phyloP scores from a whole-genome alignment of 2,329 filamentous ascomycete genomes.

The Periglandula ipomoeae region DNA sequence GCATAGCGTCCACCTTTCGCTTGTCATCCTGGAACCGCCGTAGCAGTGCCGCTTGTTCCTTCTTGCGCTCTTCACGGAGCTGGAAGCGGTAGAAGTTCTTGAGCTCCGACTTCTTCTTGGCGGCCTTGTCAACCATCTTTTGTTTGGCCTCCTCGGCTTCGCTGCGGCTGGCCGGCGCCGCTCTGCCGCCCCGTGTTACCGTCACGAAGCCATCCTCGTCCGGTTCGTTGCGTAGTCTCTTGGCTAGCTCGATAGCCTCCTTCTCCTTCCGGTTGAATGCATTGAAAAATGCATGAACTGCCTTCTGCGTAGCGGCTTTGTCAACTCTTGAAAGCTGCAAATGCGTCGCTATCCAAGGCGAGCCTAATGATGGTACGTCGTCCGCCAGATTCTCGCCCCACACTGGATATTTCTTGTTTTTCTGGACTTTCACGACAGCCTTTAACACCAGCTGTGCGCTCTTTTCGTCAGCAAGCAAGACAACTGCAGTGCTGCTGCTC shows the following conservation, averaged over 20 bases:
- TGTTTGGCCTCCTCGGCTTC: slow-evolving; percentile 54
- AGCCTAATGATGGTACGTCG: slow-evolving; percentile 49
- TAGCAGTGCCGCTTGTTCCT: slow-evolving; percentile 58
- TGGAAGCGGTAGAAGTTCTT: slow-evolving; percentile 82
- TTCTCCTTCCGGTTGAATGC: slow-evolving; percentile 66
- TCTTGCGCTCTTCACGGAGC: slow-evolving; percentile 68
- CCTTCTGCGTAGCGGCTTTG: slow-evolving; percentile 54
- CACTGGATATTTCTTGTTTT: slow-evolving; percentile 49
- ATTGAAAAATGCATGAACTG: slow-evolving; percentile 79
- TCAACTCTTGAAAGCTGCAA: slow-evolving; percentile 63
- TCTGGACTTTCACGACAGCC: slow-evolving; percentile 54
- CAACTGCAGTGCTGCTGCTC: slow-evolving; percentile 72
- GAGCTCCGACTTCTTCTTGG: slow-evolving; percentile 52
- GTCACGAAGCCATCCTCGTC: slow-evolving; percentile 96
- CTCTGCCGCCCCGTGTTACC: slow-evolving; percentile 68
- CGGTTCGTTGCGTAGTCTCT: slow-evolving; percentile 63
- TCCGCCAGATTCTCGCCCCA: slow-evolving; percentile 60
- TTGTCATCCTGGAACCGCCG: slow-evolving; percentile 68
- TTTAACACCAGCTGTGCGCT: slow-evolving; percentile 71
- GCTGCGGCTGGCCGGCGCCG: slow-evolving; percentile 63
- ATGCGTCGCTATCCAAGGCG: slow-evolving; percentile 53
- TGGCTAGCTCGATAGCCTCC: slow-evolving; percentile 52
- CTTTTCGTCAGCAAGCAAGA: slow-evolving; percentile 73
- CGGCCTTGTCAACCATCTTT: slow-evolving; percentile 53
- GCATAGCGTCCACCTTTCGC: slow-evolving; percentile 63